A percentile compares a stretch with the other conserved stretches of the same genome.
Evolutionary conservation across 441 rosid species (phyloP).

Genomic region (Eruca vesicaria): DNA sequence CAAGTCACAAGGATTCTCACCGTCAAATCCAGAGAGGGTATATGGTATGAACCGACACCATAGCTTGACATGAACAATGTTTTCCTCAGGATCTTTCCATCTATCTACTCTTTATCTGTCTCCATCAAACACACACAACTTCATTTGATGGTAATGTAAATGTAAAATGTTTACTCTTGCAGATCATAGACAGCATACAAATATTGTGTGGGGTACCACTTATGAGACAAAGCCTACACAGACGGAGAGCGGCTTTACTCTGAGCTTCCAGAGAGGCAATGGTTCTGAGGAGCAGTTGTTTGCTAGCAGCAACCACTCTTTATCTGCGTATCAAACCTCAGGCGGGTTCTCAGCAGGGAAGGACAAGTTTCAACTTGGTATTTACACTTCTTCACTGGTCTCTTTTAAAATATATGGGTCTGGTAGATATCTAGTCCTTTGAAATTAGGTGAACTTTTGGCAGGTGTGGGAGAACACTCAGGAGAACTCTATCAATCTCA

Average conservation of each 20-base stretch:
- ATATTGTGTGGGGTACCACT: slow-evolving; percentile 36
- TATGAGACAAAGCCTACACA: slow-evolving; percentile 45
- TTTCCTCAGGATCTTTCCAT: not conserved
- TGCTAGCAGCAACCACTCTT: slow-evolving; percentile 26
- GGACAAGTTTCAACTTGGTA: slow-evolving; percentile 22
- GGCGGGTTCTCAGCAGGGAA: slow-evolving; percentile 33
- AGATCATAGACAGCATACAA: slow-evolving; percentile 60
- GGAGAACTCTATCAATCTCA: slow-evolving; percentile 52
- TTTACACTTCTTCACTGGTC: slow-evolving; percentile 11
- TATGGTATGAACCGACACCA: slow-evolving; percentile 20
- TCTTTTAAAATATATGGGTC: not conserved
- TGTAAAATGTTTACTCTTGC: slow-evolving; percentile 1
- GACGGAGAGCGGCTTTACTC: slow-evolving; percentile 38
- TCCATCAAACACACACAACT: not conserved
- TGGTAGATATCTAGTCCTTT: not conserved
- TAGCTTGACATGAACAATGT: not conserved
- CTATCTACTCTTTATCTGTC: not conserved
- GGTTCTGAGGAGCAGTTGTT: not conserved
- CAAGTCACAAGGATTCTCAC: slow-evolving; percentile 67
- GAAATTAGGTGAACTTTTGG: slow-evolving; percentile 11
- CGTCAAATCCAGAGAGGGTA: slow-evolving; percentile 44
- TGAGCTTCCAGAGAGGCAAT: slow-evolving; percentile 43
- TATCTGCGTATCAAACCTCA: slow-evolving; percentile 39
- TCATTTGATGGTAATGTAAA: not conserved
- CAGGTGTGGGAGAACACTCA: slow-evolving; percentile 61